Evolutionary conservation across 805 yeast genomes (phyloP), one percentile per base, ranked within the genome.

Genomic region (Candida methanosorbosa): DNA sequence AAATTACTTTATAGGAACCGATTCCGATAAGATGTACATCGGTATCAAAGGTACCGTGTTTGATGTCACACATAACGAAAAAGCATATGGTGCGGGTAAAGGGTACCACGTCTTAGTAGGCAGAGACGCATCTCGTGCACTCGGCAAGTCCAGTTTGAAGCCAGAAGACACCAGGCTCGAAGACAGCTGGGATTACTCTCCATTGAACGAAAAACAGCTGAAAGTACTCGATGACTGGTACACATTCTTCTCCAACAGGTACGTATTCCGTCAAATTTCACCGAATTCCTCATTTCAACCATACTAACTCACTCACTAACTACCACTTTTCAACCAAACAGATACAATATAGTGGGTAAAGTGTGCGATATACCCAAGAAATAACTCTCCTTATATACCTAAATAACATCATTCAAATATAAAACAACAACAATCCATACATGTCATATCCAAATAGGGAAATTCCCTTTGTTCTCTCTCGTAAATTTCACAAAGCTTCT

Each of bases 31-130:
- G 38, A 68, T 82, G 43, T 85, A 77, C 55, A 81, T 85, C 15
- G 92, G 77, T 7, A 78, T 85, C 46, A 76, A 78, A 40, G 92
- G 94, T 16, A 66, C 66, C 2, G 74, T 86, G 9, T 86, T 83
- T 53, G 95, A 85, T 48, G 95, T 86, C 9, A 70, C 83, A 0
- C 51, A 61, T 30, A 85, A 84, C 49, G 45, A 54, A 11, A 72
- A 69, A 13, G 78, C 78, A 27, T 85, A 85, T 51, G 95, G 94
- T 0, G 79, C 80, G 3, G 88, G 87, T 0, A 72, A 75, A 39
- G 76, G 79, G 17, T 86, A 85, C 56, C 77, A 75, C 47, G 73
- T 66, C 6, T 66, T 85, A 28, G 83, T 77, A 9, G 95, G 90
- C 5, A 74, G 71, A 42, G 95, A 85, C 45, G 83, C 84, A 17